A percentile compares a stretch with the other conserved stretches of the same genome.
phyloP scores from a whole-genome alignment of 139 green algal genomes.

The Klebsormidium nitens region DNA sequence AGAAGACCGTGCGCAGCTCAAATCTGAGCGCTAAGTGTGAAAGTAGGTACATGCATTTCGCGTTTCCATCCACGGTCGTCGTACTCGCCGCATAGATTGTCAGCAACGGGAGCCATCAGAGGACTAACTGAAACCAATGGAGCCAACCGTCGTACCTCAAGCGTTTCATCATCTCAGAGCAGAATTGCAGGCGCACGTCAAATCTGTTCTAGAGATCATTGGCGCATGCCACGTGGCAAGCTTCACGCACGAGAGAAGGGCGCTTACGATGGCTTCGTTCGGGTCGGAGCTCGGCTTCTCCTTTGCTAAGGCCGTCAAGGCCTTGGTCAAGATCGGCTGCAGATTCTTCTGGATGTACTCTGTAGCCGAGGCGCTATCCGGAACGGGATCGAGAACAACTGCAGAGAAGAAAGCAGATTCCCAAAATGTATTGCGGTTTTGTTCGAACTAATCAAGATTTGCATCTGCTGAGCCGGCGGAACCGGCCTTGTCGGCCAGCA shows the following conservation, averaged over 20 bases:
- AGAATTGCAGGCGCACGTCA: neutral
- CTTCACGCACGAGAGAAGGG: neutral
- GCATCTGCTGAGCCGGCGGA: no score
- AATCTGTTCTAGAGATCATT: no score
- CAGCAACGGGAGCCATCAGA: neutral
- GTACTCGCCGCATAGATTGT: neutral
- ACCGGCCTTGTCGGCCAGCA: no score
- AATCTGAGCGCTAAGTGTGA: neutral
- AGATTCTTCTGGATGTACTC: conserved; percentile 55
- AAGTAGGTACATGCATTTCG: neutral
- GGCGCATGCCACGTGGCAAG: no score
- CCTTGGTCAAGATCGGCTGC: conserved; percentile 60
- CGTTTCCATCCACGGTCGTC: neutral
- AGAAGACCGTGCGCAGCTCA: no score
- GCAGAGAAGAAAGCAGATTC: neutral
- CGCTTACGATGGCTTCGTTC: conserved; percentile 47
- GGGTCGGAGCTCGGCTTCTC: conserved; percentile 39
- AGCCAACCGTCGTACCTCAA: neutral
- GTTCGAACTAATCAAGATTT: no score
- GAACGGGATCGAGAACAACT: conserved; percentile 17
- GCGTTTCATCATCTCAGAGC: neutral
- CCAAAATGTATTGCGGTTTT: no score
- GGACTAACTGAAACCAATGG: neutral
- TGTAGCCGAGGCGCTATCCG: conserved; percentile 15
- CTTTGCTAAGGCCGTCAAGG: conserved; percentile 62